phyloP scores from a whole-genome alignment of 352 stramenopile genomes.

The Globisporangium orthogonon region DNA sequence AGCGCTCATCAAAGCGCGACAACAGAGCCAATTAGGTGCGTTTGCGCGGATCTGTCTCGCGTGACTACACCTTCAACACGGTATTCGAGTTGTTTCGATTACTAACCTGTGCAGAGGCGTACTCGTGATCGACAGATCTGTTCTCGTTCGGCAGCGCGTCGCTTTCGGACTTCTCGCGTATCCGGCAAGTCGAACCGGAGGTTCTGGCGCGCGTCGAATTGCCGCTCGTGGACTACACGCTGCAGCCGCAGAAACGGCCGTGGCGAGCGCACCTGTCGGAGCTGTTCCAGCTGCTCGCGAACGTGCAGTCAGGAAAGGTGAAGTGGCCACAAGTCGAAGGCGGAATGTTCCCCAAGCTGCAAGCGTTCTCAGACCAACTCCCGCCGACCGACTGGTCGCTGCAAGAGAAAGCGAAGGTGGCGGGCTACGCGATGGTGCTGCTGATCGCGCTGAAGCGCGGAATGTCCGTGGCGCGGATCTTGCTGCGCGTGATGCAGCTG shows the following conservation, averaged over 20 bases:
- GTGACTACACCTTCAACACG: not conserved
- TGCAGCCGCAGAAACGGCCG: slow-evolving; percentile 38
- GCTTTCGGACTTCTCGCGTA: slow-evolving; percentile 57
- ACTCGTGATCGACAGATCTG: slow-evolving; percentile 29
- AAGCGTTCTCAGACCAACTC: slow-evolving; percentile 26
- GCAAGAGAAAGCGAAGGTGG: slow-evolving; percentile 36
- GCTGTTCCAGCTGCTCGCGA: slow-evolving; percentile 41
- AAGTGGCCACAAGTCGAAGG: slow-evolving; percentile 48
- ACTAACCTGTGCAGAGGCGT: not conserved
- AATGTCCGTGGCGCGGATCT: slow-evolving; percentile 32
- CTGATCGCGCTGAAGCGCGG: slow-evolving; percentile 49
- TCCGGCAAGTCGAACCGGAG: slow-evolving; percentile 34
- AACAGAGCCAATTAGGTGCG: slow-evolving; percentile 43
- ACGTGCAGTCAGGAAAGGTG: slow-evolving; percentile 43
- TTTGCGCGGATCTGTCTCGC: not conserved
- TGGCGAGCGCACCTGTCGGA: slow-evolving; percentile 44
- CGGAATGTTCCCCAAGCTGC: slow-evolving; percentile 40
- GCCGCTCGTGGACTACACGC: slow-evolving; percentile 57
- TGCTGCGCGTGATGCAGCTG: slow-evolving; percentile 49
- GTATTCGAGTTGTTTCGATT: not conserved
- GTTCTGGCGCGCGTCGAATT: slow-evolving; percentile 45
- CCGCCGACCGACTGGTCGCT: slow-evolving; percentile 27
- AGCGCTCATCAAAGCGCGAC: slow-evolving; percentile 35
- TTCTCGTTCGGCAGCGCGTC: slow-evolving; percentile 71
- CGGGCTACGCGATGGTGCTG: slow-evolving; percentile 48